These are phyloP conservation scores for Phaffia rhodozyma DNA, from an alignment of 1,284 basidiomycete species.

Conservation along the genomic window DNA sequence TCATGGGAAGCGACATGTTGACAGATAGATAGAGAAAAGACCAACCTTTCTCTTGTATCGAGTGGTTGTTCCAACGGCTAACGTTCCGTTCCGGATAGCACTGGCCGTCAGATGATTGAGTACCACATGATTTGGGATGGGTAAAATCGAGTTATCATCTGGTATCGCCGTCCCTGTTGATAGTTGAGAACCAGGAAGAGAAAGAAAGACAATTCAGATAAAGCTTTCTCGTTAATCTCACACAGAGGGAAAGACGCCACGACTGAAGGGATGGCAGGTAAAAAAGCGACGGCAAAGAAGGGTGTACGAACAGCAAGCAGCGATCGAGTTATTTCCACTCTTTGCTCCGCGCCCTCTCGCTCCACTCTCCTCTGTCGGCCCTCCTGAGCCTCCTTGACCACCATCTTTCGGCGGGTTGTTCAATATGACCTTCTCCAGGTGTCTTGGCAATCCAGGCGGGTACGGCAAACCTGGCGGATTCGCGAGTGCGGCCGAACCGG, in stretches of 20 bases:
- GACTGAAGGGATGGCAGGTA: not conserved
- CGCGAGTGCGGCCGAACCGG: conserved; percentile 43
- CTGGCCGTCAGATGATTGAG: conserved; percentile 92
- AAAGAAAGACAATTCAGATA: no score
- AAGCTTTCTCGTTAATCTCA: not conserved
- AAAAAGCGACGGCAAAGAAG: not conserved
- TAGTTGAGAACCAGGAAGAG: not conserved
- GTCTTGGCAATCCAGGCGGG: conserved; percentile 74
- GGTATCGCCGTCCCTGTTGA: conserved; percentile 23
- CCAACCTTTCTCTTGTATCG: conserved; percentile 83
- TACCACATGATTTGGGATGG: conserved; percentile 89
- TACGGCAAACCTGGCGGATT: conserved; percentile 46
- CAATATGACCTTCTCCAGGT: conserved; percentile 86
- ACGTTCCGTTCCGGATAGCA: conserved; percentile 84
- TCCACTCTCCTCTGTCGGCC: not conserved
- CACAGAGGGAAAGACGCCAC: not conserved
- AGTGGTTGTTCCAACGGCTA: conserved; percentile 87
- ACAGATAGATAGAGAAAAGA: conserved; percentile 14
- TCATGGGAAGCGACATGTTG: not conserved
- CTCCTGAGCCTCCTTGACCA: conserved; percentile 6
- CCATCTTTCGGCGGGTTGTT: conserved; percentile 45
- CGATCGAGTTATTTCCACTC: not conserved
- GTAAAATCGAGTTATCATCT: conserved; percentile 87
- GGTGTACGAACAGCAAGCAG: conserved; percentile 10
- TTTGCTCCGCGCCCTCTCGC: conserved; percentile 2